Evolutionary conservation across 140 eudicot species (phyloP).

Genomic region (Flaveria floridana): DNA sequence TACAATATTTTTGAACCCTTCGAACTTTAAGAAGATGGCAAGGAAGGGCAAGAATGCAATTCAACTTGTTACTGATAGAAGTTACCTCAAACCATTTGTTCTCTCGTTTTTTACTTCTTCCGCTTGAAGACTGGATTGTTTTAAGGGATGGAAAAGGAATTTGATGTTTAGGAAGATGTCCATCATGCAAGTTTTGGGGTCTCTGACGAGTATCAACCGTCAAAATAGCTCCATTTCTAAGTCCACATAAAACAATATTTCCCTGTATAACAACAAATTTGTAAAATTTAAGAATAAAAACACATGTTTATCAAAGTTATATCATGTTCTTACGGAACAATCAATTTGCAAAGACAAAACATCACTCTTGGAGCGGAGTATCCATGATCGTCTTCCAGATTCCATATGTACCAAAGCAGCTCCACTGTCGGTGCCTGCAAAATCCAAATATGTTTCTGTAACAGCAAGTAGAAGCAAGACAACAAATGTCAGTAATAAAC

Average conservation of each 20-base stretch:
- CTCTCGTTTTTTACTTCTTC: slow-evolving; percentile 35
- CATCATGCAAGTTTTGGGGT: slow-evolving; percentile 38
- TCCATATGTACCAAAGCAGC: slow-evolving; percentile 63
- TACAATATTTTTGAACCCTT: neutral
- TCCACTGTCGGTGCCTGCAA: slow-evolving; percentile 72
- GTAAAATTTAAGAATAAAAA: neutral
- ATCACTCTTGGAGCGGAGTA: slow-evolving; percentile 76
- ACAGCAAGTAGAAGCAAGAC: neutral
- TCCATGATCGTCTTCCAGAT: slow-evolving; percentile 49
- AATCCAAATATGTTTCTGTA: slow-evolving; percentile 16
- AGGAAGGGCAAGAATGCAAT: slow-evolving; percentile 1
- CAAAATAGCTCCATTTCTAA: slow-evolving; percentile 80
- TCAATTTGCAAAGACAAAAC: slow-evolving; percentile 68
- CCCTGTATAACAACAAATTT: slow-evolving; percentile 42
- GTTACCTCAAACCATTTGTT: slow-evolving; percentile 55
- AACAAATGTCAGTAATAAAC: slow-evolving; percentile 18
- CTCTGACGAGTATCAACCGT: slow-evolving; percentile 70
- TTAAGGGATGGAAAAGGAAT: slow-evolving; percentile 38
- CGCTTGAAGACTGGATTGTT: slow-evolving; percentile 27
- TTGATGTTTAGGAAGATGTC: slow-evolving; percentile 44
- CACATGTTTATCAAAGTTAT: neutral
- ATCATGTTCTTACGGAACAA: slow-evolving; percentile 49
- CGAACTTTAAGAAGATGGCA: slow-evolving; percentile 2
- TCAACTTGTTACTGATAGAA: neutral
- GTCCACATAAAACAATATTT: slow-evolving; percentile 64